Percentiles rank a stretch among this genome's conserved stretches.
Conservation (phyloP, 768 basidiomycete genomes). For the Phanerodontia chrysosporium region DNA sequence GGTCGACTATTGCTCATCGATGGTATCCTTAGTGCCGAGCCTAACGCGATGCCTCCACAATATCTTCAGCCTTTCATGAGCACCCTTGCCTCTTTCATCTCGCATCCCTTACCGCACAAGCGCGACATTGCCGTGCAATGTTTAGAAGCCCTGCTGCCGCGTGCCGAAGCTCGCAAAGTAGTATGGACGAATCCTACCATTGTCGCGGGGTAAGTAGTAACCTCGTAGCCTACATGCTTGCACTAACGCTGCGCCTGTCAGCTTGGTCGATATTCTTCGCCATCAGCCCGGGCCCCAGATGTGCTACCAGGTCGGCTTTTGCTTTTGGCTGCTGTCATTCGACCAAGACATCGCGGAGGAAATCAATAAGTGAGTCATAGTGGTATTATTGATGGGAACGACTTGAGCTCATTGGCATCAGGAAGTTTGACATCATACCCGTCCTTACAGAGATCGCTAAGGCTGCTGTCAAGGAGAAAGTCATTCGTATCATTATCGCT, state of each 20-base stretch:
- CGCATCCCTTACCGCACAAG: slow-evolving; percentile 51
- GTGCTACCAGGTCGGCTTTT: slow-evolving; percentile 91
- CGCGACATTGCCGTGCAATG: slow-evolving; percentile 92
- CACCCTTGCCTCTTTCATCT: slow-evolving; percentile 25
- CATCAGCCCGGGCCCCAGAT: slow-evolving; percentile 85
- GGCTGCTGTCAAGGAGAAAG: slow-evolving; percentile 93
- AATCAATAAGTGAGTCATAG: slow-evolving; percentile 69
- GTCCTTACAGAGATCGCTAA: slow-evolving; percentile 81
- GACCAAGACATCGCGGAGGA: slow-evolving; percentile 81
- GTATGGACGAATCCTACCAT: slow-evolving; percentile 76
- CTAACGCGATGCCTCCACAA: slow-evolving; percentile 21
- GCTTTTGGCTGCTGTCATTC: slow-evolving; percentile 92
- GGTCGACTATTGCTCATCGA: not conserved
- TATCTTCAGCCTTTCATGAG: slow-evolving; percentile 32
- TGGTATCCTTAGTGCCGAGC: slow-evolving; percentile 24
- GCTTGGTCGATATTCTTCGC: slow-evolving; percentile 80
- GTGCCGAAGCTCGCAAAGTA: slow-evolving; percentile 73
- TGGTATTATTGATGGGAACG: not conserved
- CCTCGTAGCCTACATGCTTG: not conserved
- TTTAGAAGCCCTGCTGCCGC: slow-evolving; percentile 77
- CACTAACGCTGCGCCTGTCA: slow-evolving; percentile 24
- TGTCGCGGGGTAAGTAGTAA: slow-evolving; percentile 52
- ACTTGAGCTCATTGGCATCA: slow-evolving; percentile 27
- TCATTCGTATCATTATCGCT: slow-evolving; percentile 88
- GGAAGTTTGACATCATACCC: slow-evolving; percentile 88